phyloP scores from a whole-genome alignment of 75 land plant species.

The Gnetum montanum region DNA sequence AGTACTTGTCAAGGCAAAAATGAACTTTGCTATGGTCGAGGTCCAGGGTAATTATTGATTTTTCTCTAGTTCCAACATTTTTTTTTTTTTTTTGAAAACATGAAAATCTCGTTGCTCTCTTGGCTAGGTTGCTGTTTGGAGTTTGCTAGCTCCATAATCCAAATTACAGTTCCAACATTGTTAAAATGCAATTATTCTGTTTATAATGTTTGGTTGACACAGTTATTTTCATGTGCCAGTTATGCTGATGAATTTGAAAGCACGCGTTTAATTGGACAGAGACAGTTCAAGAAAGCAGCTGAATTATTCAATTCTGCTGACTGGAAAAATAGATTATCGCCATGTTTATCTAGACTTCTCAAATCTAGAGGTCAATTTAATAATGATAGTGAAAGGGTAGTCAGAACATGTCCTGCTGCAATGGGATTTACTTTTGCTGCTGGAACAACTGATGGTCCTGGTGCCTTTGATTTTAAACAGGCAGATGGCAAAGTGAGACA shows the following conservation, averaged over 20 bases:
- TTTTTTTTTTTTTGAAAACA: too few species aligned
- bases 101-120: too few species aligned
- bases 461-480: constrained; percentile 63
- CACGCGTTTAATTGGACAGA: constrained; percentile 31
- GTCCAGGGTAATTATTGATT: constrained; percentile 79
- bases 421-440: constrained; percentile 81
- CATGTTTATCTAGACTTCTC: constrained; percentile 31
- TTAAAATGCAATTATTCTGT: constrained; percentile 1
- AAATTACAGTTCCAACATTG: too few species aligned
- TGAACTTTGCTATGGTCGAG: constrained; percentile 57
- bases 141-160: too few species aligned
- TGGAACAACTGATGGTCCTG: constrained; percentile 88
- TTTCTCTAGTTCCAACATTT: not conserved
- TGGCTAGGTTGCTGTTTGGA: too few species aligned
- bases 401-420: constrained; percentile 77
- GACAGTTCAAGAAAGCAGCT: constrained; percentile 25
- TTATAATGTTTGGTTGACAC: not conserved
- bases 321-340: constrained; percentile 22
- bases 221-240: too few species aligned
- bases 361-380: too few species aligned
- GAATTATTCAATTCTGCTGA: constrained; percentile 25
- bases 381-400: constrained; percentile 16
- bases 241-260: constrained; percentile 44
- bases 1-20: constrained; percentile 60
- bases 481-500: constrained; percentile 47